Percentiles rank a stretch among this genome's conserved stretches.
phyloP scores from a whole-genome alignment of 2,329 filamentous ascomycete genomes.

The Trichoderma citrinoviride region DNA sequence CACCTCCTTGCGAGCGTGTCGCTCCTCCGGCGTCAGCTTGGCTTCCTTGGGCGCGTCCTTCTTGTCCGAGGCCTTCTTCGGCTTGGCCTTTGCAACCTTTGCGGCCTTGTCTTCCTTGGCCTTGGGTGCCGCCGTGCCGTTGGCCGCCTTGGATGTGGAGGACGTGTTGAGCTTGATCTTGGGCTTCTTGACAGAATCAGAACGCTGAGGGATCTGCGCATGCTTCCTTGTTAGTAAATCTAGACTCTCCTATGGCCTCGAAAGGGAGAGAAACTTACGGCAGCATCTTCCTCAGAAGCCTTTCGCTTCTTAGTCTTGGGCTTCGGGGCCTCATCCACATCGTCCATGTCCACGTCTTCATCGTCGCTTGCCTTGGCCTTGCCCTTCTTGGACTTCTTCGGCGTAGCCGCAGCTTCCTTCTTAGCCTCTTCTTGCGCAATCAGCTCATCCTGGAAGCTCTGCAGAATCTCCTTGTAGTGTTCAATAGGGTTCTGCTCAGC shows the following conservation, averaged over 20 bases:
- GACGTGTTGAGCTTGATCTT: conserved; percentile 64
- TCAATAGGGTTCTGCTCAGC: conserved; percentile 72
- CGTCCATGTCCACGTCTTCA: conserved; percentile 61
- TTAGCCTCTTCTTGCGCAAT: conserved; percentile 54
- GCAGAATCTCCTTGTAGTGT: conserved; percentile 79
- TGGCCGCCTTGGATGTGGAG: conserved; percentile 66
- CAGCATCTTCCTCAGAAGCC: conserved; percentile 71
- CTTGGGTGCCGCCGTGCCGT: conserved; percentile 58
- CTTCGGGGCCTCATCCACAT: conserved; percentile 63
- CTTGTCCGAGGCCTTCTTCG: conserved; percentile 59
- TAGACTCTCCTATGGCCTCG: not conserved
- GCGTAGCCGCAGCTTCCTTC: conserved; percentile 41
- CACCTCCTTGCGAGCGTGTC: conserved; percentile 58
- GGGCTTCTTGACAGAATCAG: conserved; percentile 64
- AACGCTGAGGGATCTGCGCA: conserved; percentile 52
- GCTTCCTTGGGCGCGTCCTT: conserved; percentile 55
- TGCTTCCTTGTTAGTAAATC: not conserved
- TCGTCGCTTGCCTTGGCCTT: conserved; percentile 52
- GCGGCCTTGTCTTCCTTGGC: conserved; percentile 52
- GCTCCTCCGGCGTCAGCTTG: conserved; percentile 58
- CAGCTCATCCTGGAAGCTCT: conserved; percentile 64
- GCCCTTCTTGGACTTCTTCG: conserved; percentile 44
- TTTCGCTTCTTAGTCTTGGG: conserved; percentile 75
- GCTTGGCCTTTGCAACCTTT: conserved; percentile 54
- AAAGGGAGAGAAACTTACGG: conserved; percentile 33